Evolutionary conservation across 768 basidiomycete genomes (phyloP), one percentile per base, ranked within the genome.

Genomic region (Amanita phalloides): DNA sequence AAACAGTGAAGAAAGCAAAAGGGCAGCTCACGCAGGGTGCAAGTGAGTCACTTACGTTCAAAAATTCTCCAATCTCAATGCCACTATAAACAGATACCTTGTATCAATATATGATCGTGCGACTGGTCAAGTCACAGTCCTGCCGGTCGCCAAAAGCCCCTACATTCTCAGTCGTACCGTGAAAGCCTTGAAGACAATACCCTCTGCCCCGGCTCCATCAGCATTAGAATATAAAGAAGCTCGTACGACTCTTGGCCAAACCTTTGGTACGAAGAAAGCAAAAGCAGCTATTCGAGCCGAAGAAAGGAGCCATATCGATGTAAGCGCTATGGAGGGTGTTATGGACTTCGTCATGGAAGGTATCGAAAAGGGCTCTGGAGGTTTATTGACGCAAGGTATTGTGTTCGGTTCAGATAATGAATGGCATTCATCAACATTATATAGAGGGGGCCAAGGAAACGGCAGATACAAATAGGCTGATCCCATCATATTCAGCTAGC

Each of bases 241-340:
- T 13, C 76, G 84, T 38, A 87, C 78, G 50, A 73, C 79, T n/a
- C 78, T 99, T 1, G 93, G 95, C 30, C 85, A 92, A 64, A 80
- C 87, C 1, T 99, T 99, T 57, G 95, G 95, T 20, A 95, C 93
- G 23, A 90, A 92, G 69, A 98, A 96, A 64, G 90, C 92, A 42
- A 86, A 90, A 65, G 79, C 81, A 8, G 82, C 81, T 26, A 93
- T 97, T 61, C 79, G 79, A 48, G 86, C 91, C 3, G 78, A 77
- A 49, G 92, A 94, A 66, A 78, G 95, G 56, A 95, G 94, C 68
- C 83, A 82, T 64, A 83, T 99, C 35, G 92, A 96, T 68, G 81
- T 88, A 17, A 71, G 75, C 53, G 90, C 91, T 2, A 94, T 96
- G 87, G 78, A 88, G 63, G 79, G 80, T 7, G 90, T 90, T 33